Base-by-base conservation (phyloP, 768 basidiomycete species). In the Macrolepiota albuminosa region DNA sequence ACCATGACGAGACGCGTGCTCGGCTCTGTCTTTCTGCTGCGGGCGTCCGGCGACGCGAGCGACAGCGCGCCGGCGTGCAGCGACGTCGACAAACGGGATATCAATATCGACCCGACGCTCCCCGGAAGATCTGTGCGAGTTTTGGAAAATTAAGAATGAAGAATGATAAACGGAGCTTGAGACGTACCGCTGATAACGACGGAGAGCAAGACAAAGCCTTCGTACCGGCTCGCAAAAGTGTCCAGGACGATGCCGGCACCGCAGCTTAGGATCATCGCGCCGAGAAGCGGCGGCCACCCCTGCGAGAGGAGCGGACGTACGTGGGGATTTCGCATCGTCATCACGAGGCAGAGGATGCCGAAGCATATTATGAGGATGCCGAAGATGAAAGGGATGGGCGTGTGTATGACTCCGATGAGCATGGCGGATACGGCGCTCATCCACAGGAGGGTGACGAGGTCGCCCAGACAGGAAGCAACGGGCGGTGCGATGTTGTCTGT, bases 401-500 rank as follows among this genome's bases (percentile, higher is more conserved):
- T 89, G 68, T 84, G 76, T 42, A 91, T 75, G 63, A 83, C 79
- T 48, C 77, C 74, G 48, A 94, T 84, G 59, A 96, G 81, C n/a
- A 84, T 61, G 2, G 88, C 81, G 6, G 91, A 87, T n/a, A 88
- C 78, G 18, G 76, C 58, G n/a, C 89, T 91, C 31, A 98, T 76
- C 57, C 98, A 85, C 60, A 86, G 80, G 51, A 99, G 84, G 0
- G 96, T 96, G 53, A 98, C 80, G 37, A 99, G 80, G 68, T 98
- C 97, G 5, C 97, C 96, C 2, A 98, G 80, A 66, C 92, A 93
- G 3, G 93, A 85, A 0, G 97, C 97, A 9, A 98, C 80, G 0
- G 97, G 95, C 0, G 97, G 93, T 1, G 95, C 91, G 64, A 98
- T 95, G 71, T 99, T 99, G 69, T 97, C 95, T 93, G 67, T 21